Percentiles rank a stretch among this genome's conserved stretches.
Evolutionary conservation across 225 moss, liverwort and hornwort genomes (phyloP).

Genomic region (Ulota crispa): DNA sequence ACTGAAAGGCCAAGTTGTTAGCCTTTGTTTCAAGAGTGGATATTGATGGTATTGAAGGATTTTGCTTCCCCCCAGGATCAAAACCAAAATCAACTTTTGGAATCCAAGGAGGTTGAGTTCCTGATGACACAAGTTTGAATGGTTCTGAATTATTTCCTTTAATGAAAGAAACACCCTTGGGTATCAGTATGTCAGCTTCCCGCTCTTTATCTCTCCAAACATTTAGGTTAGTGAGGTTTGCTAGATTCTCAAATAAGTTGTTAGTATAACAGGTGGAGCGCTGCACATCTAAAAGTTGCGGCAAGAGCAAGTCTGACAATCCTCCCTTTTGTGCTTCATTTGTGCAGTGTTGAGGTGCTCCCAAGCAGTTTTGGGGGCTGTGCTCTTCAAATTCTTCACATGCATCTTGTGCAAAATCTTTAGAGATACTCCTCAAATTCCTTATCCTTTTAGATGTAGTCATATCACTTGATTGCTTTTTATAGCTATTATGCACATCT

Average conservation of each 20-base stretch:
- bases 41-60: background rate
- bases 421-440: slow-evolving; percentile 18
- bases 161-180: background rate
- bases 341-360: background rate
- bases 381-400: background rate
- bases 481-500: background rate
- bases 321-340: slow-evolving; percentile 22
- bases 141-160: background rate
- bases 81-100: slow-evolving; percentile 17
- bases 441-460: slow-evolving; percentile 2
- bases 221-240: background rate
- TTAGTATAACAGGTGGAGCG: slow-evolving; percentile 14
- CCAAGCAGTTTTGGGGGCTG: background rate
- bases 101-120: slow-evolving; percentile 11
- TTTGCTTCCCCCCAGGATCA: slow-evolving; percentile 14
- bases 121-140: background rate
- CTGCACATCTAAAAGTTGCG: background rate
- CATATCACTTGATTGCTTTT: slow-evolving; percentile 2
- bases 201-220: slow-evolving; percentile 11
- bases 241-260: slow-evolving; percentile 13
- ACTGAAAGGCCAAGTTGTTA: background rate
- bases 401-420: background rate
- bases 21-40: background rate
- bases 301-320: slow-evolving; percentile 24
- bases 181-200: background rate